Conservation (phyloP, 805 yeast species). For the Candida ortonii region DNA sequence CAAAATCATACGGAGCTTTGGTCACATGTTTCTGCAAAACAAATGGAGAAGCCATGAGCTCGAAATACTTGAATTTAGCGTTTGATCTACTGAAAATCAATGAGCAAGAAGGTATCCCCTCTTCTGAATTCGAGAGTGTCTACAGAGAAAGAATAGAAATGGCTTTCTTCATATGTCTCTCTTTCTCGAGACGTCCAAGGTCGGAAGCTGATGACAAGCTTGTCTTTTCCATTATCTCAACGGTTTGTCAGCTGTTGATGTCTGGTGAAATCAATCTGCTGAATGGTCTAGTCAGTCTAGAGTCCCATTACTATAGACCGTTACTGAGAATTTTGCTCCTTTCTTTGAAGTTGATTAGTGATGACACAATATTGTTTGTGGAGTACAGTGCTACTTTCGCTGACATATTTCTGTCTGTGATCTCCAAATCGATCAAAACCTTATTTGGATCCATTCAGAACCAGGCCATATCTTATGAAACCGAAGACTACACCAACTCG, state of each 20-base stretch:
- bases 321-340: constrained; percentile 57
- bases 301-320: constrained; percentile 49
- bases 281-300: constrained; percentile 38
- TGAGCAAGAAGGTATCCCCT: constrained; percentile 48
- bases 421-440: constrained; percentile 63
- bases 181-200: constrained; percentile 35
- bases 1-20: constrained; percentile 77
- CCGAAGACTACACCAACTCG: constrained; percentile 33
- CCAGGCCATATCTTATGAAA: constrained; percentile 44
- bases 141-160: constrained; percentile 65
- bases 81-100: constrained; percentile 50
- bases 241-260: constrained; percentile 43
- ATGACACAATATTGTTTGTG: constrained; percentile 39
- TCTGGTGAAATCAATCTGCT: constrained; percentile 50
- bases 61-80: constrained; percentile 36
- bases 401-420: constrained; percentile 58
- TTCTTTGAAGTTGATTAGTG: constrained; percentile 42
- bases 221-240: constrained; percentile 41
- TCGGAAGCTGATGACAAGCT: constrained; percentile 32
- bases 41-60: constrained; percentile 27
- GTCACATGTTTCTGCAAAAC: constrained; percentile 61
- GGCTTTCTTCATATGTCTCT: constrained; percentile 50
- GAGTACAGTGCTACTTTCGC: constrained; percentile 50
- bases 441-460: constrained; percentile 58
- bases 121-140: constrained; percentile 46